Conservation (phyloP, 805 yeast genomes). For the Candida sakaeoensis region DNA sequence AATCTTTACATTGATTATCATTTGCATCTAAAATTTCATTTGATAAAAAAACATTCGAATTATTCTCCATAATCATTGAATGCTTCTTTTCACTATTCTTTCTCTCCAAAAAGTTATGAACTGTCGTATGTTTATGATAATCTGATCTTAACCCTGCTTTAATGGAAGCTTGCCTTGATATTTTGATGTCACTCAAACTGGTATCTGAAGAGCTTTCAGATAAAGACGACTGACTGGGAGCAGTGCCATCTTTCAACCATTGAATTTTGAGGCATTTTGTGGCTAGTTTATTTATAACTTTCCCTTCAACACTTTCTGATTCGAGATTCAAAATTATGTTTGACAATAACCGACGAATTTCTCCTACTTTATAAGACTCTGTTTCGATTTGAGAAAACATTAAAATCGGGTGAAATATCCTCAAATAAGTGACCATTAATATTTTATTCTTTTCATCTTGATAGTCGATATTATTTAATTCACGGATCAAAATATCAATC, state of each 20-base stretch:
- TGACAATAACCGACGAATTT: constrained; percentile 47
- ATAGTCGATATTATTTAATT: constrained; percentile 63
- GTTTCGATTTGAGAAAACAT: constrained; percentile 58
- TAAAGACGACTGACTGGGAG: not conserved
- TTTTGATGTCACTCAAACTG: not conserved
- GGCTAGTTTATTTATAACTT: constrained; percentile 28
- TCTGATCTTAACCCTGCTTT: constrained; percentile 31
- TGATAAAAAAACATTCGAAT: constrained; percentile 25
- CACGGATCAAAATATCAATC: constrained; percentile 78
- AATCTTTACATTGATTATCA: not conserved
- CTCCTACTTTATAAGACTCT: constrained; percentile 55
- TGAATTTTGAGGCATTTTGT: constrained; percentile 29
- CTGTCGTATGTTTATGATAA: constrained; percentile 31
- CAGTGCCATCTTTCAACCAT: constrained; percentile 24
- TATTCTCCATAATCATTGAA: constrained; percentile 19
- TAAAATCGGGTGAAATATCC: constrained; percentile 71
- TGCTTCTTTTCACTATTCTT: constrained; percentile 4
- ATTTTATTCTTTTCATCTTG: constrained; percentile 44
- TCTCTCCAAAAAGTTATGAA: constrained; percentile 19
- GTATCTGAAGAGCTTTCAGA: constrained; percentile 3
- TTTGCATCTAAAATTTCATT: constrained; percentile 1
- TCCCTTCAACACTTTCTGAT: constrained; percentile 14
- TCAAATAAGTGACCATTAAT: constrained; percentile 47
- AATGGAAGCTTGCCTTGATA: constrained; percentile 29
- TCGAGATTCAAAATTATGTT: constrained; percentile 39